Base-by-base conservation (phyloP, 1,284 basidiomycete species). In the Jaminaea rosea region DNA sequence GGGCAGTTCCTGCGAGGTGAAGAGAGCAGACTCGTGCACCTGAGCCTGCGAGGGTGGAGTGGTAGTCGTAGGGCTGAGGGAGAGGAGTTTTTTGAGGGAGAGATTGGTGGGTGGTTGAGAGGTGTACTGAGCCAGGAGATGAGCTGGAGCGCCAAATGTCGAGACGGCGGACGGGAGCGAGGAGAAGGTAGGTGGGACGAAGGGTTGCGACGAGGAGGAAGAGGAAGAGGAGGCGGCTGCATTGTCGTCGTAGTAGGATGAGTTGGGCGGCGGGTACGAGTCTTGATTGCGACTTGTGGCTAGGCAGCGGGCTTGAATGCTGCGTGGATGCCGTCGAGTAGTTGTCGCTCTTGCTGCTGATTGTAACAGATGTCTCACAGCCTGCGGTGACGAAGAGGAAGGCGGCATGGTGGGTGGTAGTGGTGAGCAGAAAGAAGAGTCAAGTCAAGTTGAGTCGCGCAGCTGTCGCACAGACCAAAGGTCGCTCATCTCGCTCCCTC, bases 1-100 rank as follows among this genome's bases (percentile, higher is more conserved):
- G n/a, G 71, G 71, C 15, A 73, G 57, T 42, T 73, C 67, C 26
- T 56, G 55, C 37, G 62, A 59, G 4, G 69, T 72, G 34, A 69
- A 69, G 45, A 62, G 56, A 3, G 71, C 71, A 0, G 67, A 70
- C 8, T 56, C 53, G 3, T 69, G 55, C 9, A 73, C 53, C 44
- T 65, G 67, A n/a, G 63, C 57, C n/a, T 49, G 51, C 6, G 58
- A 59, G 11, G 66, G 56, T 0, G 66, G 55, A 42, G 58, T 50
- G 10, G 66, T 61, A 0, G 70, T 63, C 36, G 56, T 56, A 13
- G 66, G 59, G 26, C 67, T 63, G 45, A 69, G 62, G 0, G 59
- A 52, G 47, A 73, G 63, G 27, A 73, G 62, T 28, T 67, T 57
- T 15, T 60, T 58, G 2, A 73, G 51, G 1, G 70, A 69, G 19